phyloP scores from a whole-genome alignment of 2,329 filamentous ascomycete species.

The Verticillium alfalfae region DNA sequence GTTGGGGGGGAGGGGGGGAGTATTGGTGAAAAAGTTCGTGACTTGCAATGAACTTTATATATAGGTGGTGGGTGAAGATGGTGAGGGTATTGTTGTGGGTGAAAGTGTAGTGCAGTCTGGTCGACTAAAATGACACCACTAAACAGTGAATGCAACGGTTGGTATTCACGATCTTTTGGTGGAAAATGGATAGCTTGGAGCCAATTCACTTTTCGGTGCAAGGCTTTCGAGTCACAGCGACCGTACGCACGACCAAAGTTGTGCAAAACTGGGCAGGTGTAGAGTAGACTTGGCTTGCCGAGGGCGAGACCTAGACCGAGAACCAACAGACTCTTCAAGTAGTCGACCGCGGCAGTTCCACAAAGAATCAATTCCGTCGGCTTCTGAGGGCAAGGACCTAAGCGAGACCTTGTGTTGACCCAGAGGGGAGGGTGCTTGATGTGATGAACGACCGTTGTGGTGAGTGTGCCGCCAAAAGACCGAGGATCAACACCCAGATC shows the following conservation, averaged over 20 bases:
- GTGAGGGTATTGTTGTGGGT: not conserved
- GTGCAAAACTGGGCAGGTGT: not conserved
- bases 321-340: not conserved
- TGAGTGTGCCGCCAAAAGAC: not conserved
- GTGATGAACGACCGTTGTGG: not conserved
- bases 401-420: not conserved
- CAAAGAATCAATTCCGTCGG: not conserved
- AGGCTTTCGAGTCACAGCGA: not conserved
- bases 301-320: not conserved
- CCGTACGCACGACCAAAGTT: not conserved
- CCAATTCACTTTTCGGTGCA: not conserved
- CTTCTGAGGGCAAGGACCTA: too few relatives aligned
- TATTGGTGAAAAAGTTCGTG: not conserved
- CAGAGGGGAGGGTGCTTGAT: not conserved
- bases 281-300: not conserved
- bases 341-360: not conserved
- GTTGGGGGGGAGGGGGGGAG: not conserved
- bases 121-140: not conserved
- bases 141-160: not conserved
- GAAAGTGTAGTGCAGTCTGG: not conserved
- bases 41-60: not conserved
- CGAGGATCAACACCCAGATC: conserved; percentile 1
- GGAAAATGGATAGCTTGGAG: not conserved
- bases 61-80: not conserved
- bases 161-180: not conserved